Conservation (phyloP, 257 asterid species). For the Solanum virginianum region DNA sequence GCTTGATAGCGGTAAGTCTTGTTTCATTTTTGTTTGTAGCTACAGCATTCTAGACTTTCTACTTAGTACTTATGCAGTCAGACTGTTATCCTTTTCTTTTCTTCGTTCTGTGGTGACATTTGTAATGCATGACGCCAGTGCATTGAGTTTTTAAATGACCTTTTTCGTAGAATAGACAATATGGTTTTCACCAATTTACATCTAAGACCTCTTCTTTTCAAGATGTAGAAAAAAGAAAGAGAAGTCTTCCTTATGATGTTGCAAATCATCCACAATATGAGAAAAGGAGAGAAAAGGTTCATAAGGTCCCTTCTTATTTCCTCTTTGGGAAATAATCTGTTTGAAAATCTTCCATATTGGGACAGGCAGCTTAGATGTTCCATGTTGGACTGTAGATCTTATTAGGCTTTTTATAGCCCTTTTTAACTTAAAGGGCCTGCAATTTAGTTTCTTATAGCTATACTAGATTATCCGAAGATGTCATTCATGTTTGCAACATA, state of each 20-base stretch:
- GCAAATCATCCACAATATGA: neutral
- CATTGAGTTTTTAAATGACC: neutral
- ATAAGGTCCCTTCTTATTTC: neutral
- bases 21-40: neutral
- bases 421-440: neutral
- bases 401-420: neutral
- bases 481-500: neutral
- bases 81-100: neutral
- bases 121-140: neutral
- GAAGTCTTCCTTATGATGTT: neutral
- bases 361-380: neutral
- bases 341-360: neutral
- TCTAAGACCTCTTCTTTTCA: neutral
- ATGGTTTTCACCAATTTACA: neutral
- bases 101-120: neutral
- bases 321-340: neutral
- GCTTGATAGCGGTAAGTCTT: neutral
- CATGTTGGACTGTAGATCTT: neutral
- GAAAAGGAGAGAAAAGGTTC: neutral
- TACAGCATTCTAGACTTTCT: neutral
- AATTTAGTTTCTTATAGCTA: neutral
- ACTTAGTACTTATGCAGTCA: neutral
- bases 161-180: neutral
- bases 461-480: neutral
- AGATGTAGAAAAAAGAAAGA: neutral